Evolutionary conservation across 2,329 filamentous ascomycete species (phyloP), one percentile per base, ranked within the genome.

Genomic region (Huntiella decipiens): DNA sequence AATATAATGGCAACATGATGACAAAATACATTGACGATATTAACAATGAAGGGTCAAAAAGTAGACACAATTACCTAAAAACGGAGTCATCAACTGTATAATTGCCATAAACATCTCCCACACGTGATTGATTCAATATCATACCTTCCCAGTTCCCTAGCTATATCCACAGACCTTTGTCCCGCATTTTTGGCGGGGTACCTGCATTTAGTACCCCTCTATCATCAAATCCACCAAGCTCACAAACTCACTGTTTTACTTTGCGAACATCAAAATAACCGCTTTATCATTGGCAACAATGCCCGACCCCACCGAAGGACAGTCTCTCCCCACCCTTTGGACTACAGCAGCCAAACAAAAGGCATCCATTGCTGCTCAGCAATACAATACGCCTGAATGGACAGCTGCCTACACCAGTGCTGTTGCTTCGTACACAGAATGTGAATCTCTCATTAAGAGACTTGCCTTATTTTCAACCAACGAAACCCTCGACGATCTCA

Each of bases 381-480:
- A 82, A 56, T 71, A 73, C 48, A 81, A 73, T 53, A 77, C 74
- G 17, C 65, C 75, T 32, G 61, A 66, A 46, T 88, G 80, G 63
- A 74, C 75, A 57, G 70, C 79, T 53, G 75, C 76, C 54, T 70
- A 94, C 53, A 66, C 67, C 50, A 62, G 68, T 35, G 74, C 82
- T 36, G 74, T 93, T 54, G 62, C 71, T 52, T 71, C 76, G 45
- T 88, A 93, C 62, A 68, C 81, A 55, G 68, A 81, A 59, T 87
- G 82, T 60, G 67, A 80, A 49, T 66, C 73, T 49, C 73, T 82
- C 47, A 74, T 83, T 52, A 67, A 74, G 52, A 70, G 75, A 50
- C 67, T 91, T 19, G 79, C 82, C 0, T 67, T 98, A 45, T 96
- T 96, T 70, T 94, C 85, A 54, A 70, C 77, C 33, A 98, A 98